Evolutionary conservation across 768 basidiomycete species (phyloP), one percentile per base, ranked within the genome.

Genomic region (Candolleomyces aberdarensis): DNA sequence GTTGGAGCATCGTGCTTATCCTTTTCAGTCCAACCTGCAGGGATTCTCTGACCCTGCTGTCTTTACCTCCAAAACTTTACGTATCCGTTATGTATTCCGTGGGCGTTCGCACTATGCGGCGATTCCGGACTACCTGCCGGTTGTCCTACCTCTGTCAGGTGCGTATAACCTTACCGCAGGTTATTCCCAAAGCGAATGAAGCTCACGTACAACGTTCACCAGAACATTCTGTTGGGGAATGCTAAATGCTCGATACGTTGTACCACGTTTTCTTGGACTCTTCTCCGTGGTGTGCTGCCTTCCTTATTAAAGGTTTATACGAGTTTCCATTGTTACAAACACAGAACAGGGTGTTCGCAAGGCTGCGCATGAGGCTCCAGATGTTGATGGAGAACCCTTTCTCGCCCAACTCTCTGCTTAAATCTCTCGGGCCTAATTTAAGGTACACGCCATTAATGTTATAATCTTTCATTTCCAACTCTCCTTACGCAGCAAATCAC

Each of bases 11-110:
- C 32, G 14, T 13, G 60, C 41, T 56, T 26, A 59, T 48, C 60
- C 48, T 48, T 48, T 59, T 44, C 65, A 90, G 91, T 77, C 85
- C 61, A 83, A 85, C 29, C 78, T 96, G 44, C 87, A 92, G 68
- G 94, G 94, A n/a, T 94, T 97, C 77, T 87, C 84, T 69, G 94
- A 96, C 75, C 90, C 91, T 59, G 86, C 87, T 17, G 87, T 91
- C 14, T 85, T 85, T n/a, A 78, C 82, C 58, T 74, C 81, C 52
- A 95, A 96, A 76, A 76, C 77, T 5, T 75, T 95, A 56, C 79
- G 85, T 32, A 78, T 96, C 43, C 84, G 85, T 49, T 96, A 96
- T 74, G 74, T 82, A 51, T 97, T 96, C 79, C 81, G 83, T 67
- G 86, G 85, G 46, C 82, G 82, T 61, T 67, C 76, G 73, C 94